Evolutionary conservation across 139 green algal genomes (phyloP).

Genomic region (Prasinococcaceae sp.): DNA sequence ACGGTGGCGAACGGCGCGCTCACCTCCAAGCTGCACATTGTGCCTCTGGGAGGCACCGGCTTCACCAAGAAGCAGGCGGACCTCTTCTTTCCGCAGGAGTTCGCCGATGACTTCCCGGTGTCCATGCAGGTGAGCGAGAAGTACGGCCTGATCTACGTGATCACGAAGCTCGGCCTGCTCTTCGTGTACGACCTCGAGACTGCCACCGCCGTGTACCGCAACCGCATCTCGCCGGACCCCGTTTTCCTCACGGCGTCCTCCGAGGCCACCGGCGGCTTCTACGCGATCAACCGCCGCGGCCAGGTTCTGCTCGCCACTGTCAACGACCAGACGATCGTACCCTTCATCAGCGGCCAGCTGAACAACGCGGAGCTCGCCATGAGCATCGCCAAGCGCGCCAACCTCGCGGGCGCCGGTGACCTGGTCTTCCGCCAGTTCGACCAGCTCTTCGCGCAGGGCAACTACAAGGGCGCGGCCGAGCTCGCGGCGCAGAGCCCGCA

Average conservation of each 20-base stretch:
- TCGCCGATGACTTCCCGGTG: conserved; percentile 98
- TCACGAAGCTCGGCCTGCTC: conserved; percentile 95
- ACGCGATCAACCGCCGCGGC: conserved; percentile 75
- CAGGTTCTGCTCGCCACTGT: conserved; percentile 84
- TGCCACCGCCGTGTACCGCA: conserved; percentile 89
- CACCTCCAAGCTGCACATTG: conserved; percentile 92
- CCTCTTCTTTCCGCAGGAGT: conserved; percentile 97
- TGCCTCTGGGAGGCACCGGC: conserved; percentile 35
- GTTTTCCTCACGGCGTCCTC: conserved; percentile 80
- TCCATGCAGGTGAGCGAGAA: conserved; percentile 75
- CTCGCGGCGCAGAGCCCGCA: conserved; percentile 79
- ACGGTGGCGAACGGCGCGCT: conserved; percentile 63
- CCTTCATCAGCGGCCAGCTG: conserved; percentile 75
- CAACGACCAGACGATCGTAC: conserved; percentile 84
- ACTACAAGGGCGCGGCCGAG: conserved; percentile 97
- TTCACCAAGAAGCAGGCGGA: conserved; percentile 79
- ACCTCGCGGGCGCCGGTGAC: conserved; percentile 86
- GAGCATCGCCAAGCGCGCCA: conserved; percentile 70
- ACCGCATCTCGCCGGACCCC: conserved; percentile 84
- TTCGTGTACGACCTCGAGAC: conserved; percentile 99
- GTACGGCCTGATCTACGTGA: conserved; percentile 83
- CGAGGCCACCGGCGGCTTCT: conserved; percentile 65
- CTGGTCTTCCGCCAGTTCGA: conserved; percentile 92
- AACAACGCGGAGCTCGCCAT: conserved; percentile 93
- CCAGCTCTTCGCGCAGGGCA: conserved; percentile 52